Evolutionary conservation across 352 stramenopile genomes (phyloP), one percentile per base, ranked within the genome.

Genomic region (Pythium rhizo-oryzae): DNA sequence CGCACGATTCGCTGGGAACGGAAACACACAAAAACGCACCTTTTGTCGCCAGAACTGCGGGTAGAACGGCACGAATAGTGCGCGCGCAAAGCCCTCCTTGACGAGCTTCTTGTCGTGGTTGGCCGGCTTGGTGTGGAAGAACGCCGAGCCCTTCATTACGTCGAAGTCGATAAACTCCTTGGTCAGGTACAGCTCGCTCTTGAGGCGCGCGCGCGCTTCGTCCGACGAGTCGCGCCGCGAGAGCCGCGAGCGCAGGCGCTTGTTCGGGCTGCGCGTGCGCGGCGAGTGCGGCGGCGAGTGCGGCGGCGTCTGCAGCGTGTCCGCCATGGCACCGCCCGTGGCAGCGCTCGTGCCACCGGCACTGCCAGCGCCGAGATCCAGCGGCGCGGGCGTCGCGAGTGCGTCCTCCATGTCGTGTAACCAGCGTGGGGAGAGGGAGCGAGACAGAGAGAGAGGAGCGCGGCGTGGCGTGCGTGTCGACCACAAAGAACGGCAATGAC

Each of bases 131-230:
- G 87, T 95, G 62, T 95, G 85, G 68, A 95, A 95, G 30, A 93
- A 86, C 24, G 85, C 85, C 24, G 87, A 95, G 46, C 85, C 87
- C 82, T 95, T 95, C 60, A 95, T 93, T 50, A 93, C 74, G 61
- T 95, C 87, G 69, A 93, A 93, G 79, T 95, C 87, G 51, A 95
- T 93, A 53, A 95, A 81, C 55, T 95, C 87, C 47, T 82, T 79
- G 43, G 69, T 87, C 50, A 89, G 72, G 62, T 91, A 78, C 47
- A 87, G 79, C 55, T 91, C 82, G 65, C 70, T 81, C 57, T 85
- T 87, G 44, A 82, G 68, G 4, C 81, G 80, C 47, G 78, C 61
- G 57, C 78, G 79, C 51, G 76, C 56, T 21, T 76, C 70, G 35
- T 83, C 65, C 25, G 76, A 72, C 9, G 82, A 89, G n/a, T 84